Evolutionary conservation across 2,329 filamentous ascomycete genomes (phyloP).

Genomic region (Monosporascus sp.): DNA sequence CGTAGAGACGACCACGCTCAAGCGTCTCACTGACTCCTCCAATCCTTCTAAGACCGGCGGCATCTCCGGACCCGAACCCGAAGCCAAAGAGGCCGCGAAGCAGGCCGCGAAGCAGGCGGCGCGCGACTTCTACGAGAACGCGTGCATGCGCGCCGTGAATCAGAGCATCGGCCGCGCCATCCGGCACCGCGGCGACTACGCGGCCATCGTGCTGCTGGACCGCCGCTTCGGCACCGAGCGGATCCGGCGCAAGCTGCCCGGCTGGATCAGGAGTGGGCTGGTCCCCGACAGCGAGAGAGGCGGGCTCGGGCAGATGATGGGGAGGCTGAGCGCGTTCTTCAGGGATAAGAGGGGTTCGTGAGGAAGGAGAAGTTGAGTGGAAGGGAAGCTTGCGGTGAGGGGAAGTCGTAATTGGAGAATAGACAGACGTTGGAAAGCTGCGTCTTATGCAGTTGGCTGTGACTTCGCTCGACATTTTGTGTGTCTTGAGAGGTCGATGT

Average conservation of each 20-base stretch:
- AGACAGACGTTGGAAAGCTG: too few species aligned
- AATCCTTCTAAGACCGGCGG: conserved; percentile 1
- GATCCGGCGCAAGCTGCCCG: conserved; percentile 75
- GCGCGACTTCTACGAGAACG: conserved; percentile 84
- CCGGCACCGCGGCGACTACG: conserved; percentile 81
- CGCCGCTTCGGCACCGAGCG: conserved; percentile 67
- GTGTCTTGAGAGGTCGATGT: too few species aligned
- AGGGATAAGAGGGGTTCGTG: conserved; percentile 37
- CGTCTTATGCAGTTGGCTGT: too few species aligned
- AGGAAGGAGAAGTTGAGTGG: too few species aligned
- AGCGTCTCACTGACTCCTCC: conserved; percentile 28
- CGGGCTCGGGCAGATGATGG: conserved; percentile 55
- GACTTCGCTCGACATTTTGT: too few species aligned
- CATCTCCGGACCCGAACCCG: too few species aligned
- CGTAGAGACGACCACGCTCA: conserved; percentile 58
- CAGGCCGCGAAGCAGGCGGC: conserved; percentile 51
- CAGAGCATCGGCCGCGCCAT: conserved; percentile 94
- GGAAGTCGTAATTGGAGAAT: too few species aligned
- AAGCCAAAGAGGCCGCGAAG: conserved; percentile 32
- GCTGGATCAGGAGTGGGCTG: conserved; percentile 78
- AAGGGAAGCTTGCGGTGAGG: too few species aligned
- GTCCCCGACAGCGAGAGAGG: conserved; percentile 41
- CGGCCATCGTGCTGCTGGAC: conserved; percentile 82
- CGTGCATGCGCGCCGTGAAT: conserved; percentile 95
- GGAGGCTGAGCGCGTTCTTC: conserved; percentile 53